phyloP scores from a whole-genome alignment of 352 stramenopile genomes.

The Pythium guiyangense region DNA sequence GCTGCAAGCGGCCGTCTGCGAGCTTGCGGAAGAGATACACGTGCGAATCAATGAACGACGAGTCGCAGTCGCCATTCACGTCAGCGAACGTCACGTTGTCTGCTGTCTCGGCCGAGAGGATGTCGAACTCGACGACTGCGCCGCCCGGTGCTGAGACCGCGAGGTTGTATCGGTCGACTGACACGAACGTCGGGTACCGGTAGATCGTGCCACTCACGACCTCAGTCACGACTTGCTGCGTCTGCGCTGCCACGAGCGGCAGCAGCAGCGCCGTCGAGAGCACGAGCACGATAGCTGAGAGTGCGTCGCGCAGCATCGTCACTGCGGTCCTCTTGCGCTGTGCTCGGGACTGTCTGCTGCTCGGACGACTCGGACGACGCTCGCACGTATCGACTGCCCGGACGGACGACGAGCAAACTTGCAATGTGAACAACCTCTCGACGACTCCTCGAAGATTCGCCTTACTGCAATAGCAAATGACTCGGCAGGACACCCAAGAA shows the following conservation, averaged over 20 bases:
- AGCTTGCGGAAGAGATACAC: conserved; percentile 39
- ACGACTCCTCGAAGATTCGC: too few species aligned
- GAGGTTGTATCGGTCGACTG: conserved; percentile 60
- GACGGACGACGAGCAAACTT: too few species aligned
- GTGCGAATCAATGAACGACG: conserved; percentile 65
- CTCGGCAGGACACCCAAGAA: too few species aligned
- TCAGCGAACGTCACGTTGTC: conserved; percentile 45
- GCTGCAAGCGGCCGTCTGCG: conserved; percentile 20
- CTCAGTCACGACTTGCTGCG: conserved; percentile 28
- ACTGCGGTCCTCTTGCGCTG: neutral
- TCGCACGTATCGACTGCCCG: too few species aligned
- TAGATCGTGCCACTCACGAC: conserved; percentile 54
- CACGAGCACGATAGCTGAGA: neutral
- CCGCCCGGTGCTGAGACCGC: conserved; percentile 21
- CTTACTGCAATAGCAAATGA: too few species aligned
- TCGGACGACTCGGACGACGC: too few species aligned
- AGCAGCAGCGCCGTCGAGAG: neutral
- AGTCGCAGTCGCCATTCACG: conserved; percentile 70
- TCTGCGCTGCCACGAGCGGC: neutral
- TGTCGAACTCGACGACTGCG: conserved; percentile 57
- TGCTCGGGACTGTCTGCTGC: neutral
- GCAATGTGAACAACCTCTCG: too few species aligned
- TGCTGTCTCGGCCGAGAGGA: conserved; percentile 58
- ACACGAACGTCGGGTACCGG: conserved; percentile 36
- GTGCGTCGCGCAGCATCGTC: neutral